Base-by-base conservation (phyloP, 2,329 filamentous ascomycete genomes). In the Pseudogymnoascus sp. region DNA sequence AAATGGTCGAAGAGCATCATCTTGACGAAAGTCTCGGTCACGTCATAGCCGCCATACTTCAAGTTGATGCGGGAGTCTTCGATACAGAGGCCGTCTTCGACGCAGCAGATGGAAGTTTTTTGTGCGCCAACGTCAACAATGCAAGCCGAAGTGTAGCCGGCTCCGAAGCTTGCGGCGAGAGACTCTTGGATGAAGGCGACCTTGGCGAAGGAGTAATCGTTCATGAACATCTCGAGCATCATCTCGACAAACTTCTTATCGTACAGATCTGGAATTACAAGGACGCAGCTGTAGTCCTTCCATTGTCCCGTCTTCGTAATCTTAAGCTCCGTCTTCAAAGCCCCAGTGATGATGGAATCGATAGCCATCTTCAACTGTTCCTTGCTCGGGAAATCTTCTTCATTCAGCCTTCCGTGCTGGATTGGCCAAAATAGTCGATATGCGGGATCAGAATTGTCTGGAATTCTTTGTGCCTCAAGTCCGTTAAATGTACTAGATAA, bases 1-100 rank as follows among this genome's bases (percentile, higher is more conserved):
- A 99, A 97, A 71, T 95, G 89, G 74, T 97, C 93, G 75, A 89
- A 92, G 2, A 99, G 84, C 89, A 97, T 92, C 93, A 97, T 97
- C 77, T 95, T 96, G 74, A 96, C 83, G 71, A 99, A 97, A 0
- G 91, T 90, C 70, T 96, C 91, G 0, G 95, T 97, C 39, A 97
- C 89, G 75, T 99, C 95, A 70, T 84, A 87, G 1, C 95, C 95
- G 61, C 95, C 95, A 71, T 89, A 96, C 75, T 99, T 97, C 68
- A 99, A 79, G 74, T 97, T 97, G 73, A 99, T 85, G 14, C 95
- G 86, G 14, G 95, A 99, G 73, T 97, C 93, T 67, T 97, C 95
- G 26, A 96, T 84, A 72, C 91, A 92, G 76, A 99, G 89, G 1
- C 95, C 95, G 74, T 99, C 95, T 71, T 99, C 95, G 10, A 99